Evolutionary conservation across 306 rosid species (phyloP), one percentile per base, ranked within the genome.

Genomic region (Biancaea sappan): DNA sequence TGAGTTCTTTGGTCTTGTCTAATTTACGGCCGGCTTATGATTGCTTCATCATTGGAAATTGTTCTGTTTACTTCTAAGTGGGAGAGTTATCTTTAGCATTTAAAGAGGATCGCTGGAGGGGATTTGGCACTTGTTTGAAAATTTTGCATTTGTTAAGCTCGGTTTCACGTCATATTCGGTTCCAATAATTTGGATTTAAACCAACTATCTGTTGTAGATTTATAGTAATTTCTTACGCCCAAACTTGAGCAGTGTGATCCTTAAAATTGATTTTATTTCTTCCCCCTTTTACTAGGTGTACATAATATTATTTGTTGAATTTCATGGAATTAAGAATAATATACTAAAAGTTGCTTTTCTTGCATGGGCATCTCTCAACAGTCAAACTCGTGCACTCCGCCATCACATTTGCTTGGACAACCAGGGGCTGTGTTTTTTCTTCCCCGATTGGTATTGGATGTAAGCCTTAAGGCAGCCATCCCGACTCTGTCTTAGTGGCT

Each of bases 301-400:
- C 21, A 69, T 19, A 6, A 46, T 67, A 10, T 46, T 47, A 31
- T 48, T 48, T 32, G 48, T 34, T 15, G 29, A 48, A 9, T 16
- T 51, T 35, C 13, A 19, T 6, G 47, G 21, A 34, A 50, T 34
- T 16, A 41, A 18, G 16, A 69, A 48, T 51, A 51, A 18, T 16
- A 51, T 10, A 6, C 48, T 69, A 50, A 69, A 48, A 31, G 32
- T 48, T 32, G 41, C 10, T 62, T 69, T 69, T 48, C 7, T 31
- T 51, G 13, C 32, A 11, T 63, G 73, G 71, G 73, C 32, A 26
- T 69, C 32, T 80, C 47, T 69, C 48, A 12, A 32, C 47, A 48
- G 60, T 68, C 12, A 68, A 68, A 4, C 50, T 10, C 41, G n/a
- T 48, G 18, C 47, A 12, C 32, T 46, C 62, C n/a, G 16, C 29